These are phyloP conservation scores for Agaricus blazei DNA, from an alignment of 768 basidiomycete species.

Conservation along the genomic window DNA sequence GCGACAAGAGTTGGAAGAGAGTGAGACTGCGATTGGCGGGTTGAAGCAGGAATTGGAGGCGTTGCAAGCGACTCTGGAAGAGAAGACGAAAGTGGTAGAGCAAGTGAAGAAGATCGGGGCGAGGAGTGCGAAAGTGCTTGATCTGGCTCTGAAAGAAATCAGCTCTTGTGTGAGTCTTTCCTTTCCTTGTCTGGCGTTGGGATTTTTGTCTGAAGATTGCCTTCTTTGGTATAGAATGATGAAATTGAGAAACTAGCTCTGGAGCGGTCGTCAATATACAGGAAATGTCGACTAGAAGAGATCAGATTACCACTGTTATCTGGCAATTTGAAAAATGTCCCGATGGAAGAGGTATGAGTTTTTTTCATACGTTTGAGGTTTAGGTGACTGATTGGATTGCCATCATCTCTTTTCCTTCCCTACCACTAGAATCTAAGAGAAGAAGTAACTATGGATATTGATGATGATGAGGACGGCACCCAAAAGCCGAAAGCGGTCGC, in stretches of 20 bases:
- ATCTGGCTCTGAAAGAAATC: conserved; percentile 90
- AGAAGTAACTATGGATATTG: conserved; percentile 88
- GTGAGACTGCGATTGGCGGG: conserved; percentile 48
- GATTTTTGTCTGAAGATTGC: neutral
- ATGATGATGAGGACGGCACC: conserved; percentile 80
- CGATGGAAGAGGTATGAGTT: conserved; percentile 86
- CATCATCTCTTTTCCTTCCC: conserved; percentile 4
- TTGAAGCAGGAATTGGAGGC: conserved; percentile 59
- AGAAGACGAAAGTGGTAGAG: conserved; percentile 70
- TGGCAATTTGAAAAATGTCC: conserved; percentile 81
- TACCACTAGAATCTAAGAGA: conserved; percentile 66
- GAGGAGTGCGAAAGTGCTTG: conserved; percentile 72
- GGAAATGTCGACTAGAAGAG: conserved; percentile 92
- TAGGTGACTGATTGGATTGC: neutral
- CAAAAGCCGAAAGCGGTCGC: conserved; percentile 67
- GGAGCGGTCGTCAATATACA: conserved; percentile 82
- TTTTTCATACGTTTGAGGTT: neutral
- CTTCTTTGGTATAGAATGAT: conserved; percentile 38
- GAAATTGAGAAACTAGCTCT: conserved; percentile 85
- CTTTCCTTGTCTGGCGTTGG: neutral
- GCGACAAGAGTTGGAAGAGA: conserved; percentile 53
- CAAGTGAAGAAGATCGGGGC: conserved; percentile 65
- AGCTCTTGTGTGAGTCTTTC: conserved; percentile 54
- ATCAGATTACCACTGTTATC: conserved; percentile 72
- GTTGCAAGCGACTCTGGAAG: conserved; percentile 63